A percentile compares a stretch with the other conserved stretches of the same genome.
Evolutionary conservation across 106 monocot genomes (phyloP).

Genomic region (Allium cepa): DNA sequence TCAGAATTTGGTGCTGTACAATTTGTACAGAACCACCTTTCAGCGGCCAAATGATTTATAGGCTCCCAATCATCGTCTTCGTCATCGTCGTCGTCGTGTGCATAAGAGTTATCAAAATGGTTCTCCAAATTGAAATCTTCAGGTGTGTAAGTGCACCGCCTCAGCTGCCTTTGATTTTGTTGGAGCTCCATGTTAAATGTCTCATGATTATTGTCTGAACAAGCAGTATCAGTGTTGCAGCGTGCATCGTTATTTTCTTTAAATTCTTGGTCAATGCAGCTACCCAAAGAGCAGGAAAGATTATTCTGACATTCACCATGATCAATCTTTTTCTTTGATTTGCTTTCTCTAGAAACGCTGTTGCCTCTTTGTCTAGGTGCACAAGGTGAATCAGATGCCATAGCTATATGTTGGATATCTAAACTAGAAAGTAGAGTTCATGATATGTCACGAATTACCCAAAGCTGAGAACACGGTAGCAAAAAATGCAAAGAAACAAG

Average conservation of each 20-base stretch:
- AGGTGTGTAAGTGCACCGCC: slow-evolving; percentile 19
- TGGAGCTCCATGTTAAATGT: slow-evolving; percentile 2
- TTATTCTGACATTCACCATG: slow-evolving; percentile 12
- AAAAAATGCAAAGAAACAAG: too few species aligned
- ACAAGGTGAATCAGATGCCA: slow-evolving; percentile 4
- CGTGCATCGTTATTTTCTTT: slow-evolving; percentile 8
- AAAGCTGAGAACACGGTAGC: too few species aligned
- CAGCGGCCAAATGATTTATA: slow-evolving; percentile 27
- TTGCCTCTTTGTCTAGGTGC: slow-evolving; percentile 6
- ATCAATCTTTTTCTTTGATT: slow-evolving; percentile 5
- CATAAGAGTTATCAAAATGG: slow-evolving; percentile 24
- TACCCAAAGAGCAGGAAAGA: slow-evolving; percentile 12
- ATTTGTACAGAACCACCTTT: slow-evolving; percentile 81
- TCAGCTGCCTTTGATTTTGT: slow-evolving; percentile 9
- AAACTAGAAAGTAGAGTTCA: too few species aligned
- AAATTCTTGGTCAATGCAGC: slow-evolving; percentile 1
- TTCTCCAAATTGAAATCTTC: slow-evolving; percentile 46
- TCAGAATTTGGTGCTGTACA: slow-evolving; percentile 77
- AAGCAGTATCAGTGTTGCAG: slow-evolving; percentile 4
- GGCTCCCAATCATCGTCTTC: slow-evolving; percentile 94
- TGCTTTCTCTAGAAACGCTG: slow-evolving; percentile 2
- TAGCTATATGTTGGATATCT: neutral
- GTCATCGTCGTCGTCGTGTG: slow-evolving; percentile 54
- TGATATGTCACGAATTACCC: too few species aligned
- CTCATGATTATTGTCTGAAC: slow-evolving; percentile 15